Conservation (phyloP, 108 stramenopile genomes). For the Epipyxis sp. region DNA sequence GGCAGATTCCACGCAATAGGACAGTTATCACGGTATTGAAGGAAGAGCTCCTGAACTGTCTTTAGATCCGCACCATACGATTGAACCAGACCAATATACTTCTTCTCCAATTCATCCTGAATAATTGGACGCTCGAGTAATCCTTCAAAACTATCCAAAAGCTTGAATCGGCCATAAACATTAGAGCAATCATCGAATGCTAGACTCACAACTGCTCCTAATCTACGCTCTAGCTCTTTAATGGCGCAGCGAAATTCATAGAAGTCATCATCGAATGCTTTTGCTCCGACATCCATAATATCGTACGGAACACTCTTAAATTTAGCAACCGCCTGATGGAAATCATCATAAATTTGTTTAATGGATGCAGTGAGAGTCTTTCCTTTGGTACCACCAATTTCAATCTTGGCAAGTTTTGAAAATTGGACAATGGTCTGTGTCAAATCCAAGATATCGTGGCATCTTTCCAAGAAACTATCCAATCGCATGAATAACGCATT, state of each 20-base stretch:
- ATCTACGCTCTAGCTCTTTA: constrained; percentile 80
- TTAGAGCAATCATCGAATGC: constrained; percentile 84
- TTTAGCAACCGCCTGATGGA: constrained; percentile 64
- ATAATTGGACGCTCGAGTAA: constrained; percentile 80
- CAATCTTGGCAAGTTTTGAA: constrained; percentile 72
- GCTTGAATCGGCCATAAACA: constrained; percentile 74
- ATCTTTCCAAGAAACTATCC: constrained; percentile 77
- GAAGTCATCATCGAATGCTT: constrained; percentile 75
- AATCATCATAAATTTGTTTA: constrained; percentile 73
- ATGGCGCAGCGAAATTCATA: constrained; percentile 68
- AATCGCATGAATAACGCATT: constrained; percentile 82
- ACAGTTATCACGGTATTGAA: constrained; percentile 58
- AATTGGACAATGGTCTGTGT: constrained; percentile 80
- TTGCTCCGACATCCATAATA: constrained; percentile 76
- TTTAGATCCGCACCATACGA: constrained; percentile 74
- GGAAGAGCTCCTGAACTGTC: constrained; percentile 77
- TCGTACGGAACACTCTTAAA: constrained; percentile 77
- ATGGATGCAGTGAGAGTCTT: constrained; percentile 70
- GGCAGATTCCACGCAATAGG: constrained; percentile 71
- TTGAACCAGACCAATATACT: constrained; percentile 75
- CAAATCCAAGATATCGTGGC: constrained; percentile 78
- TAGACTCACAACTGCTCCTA: constrained; percentile 71
- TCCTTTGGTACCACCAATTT: constrained; percentile 82
- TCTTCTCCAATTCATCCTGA: constrained; percentile 82
- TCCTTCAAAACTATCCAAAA: constrained; percentile 75